Evolutionary conservation across 768 basidiomycete species (phyloP).

Genomic region (Epithele typhae): DNA sequence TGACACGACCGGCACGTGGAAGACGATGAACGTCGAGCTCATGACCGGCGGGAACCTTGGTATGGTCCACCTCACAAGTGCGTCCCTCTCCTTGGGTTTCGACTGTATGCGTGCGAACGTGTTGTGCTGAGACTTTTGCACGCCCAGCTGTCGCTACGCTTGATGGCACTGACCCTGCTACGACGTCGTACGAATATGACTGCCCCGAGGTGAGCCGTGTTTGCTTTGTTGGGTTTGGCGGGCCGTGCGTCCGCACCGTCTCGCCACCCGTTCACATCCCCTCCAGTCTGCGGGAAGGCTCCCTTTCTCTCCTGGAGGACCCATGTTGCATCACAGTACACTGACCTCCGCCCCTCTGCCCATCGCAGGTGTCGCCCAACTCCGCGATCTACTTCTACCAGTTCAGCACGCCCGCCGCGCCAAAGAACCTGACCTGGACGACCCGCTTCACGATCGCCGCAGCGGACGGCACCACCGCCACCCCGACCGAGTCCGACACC

Average conservation of each 20-base stretch:
- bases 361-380: conserved; percentile 54
- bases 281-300: background rate
- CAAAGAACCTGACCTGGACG: conserved; percentile 50
- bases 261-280: too few relatives aligned
- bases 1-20: conserved; percentile 62
- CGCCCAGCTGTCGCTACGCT: conserved; percentile 60
- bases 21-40: conserved; percentile 67
- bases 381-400: conserved; percentile 82
- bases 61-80: conserved; percentile 37
- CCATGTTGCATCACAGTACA: too few relatives aligned
- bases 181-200: conserved; percentile 46
- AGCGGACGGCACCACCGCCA: conserved; percentile 36
- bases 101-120: too few relatives aligned
- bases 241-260: background rate
- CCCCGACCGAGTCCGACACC: conserved; percentile 51
- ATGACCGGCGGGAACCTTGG: conserved; percentile 73
- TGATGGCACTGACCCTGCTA: conserved; percentile 53
- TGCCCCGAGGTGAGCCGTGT: conserved; percentile 62
- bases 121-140: too few relatives aligned
- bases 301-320: too few relatives aligned
- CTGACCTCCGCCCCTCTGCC: background rate
- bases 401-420: conserved; percentile 44
- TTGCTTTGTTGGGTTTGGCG: background rate
- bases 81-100: background rate
- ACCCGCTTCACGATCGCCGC: conserved; percentile 73